phyloP scores from a whole-genome alignment of 495 filamentous ascomycete genomes.

The Penicillium cosmopolitanum region DNA sequence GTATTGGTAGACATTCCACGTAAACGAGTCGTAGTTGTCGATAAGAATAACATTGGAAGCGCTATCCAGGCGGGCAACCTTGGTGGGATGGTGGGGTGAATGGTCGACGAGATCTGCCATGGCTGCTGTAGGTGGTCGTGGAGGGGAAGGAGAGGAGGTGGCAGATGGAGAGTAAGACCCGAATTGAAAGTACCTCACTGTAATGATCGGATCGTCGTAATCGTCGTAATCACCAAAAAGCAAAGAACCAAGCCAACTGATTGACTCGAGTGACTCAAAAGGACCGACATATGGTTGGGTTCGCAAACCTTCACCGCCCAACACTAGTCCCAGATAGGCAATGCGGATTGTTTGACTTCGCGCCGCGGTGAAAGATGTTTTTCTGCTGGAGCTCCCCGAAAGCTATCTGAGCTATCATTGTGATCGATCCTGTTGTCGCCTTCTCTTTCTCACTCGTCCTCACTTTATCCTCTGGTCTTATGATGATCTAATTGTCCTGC shows the following conservation, averaged over 20 bases:
- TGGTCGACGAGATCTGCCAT: slow-evolving; percentile 71
- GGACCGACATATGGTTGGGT: background rate
- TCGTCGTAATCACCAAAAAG: slow-evolving; percentile 8
- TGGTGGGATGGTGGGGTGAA: slow-evolving; percentile 80
- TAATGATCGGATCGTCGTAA: too few species aligned
- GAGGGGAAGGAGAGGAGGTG: background rate
- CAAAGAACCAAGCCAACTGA: background rate
- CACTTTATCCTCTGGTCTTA: slow-evolving; percentile 31
- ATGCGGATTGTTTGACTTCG: slow-evolving; percentile 43
- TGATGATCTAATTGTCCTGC: slow-evolving; percentile 60
- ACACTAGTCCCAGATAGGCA: slow-evolving; percentile 43
- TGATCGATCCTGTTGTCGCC: background rate
- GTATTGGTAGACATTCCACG: slow-evolving; percentile 99
- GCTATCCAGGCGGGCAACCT: slow-evolving; percentile 65
- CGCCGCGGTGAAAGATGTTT: slow-evolving; percentile 27
- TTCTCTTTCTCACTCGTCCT: slow-evolving; percentile 3
- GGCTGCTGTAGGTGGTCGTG: slow-evolving; percentile 9
- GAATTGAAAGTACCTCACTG: too few species aligned
- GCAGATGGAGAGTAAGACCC: background rate
- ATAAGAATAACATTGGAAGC: slow-evolving; percentile 93
- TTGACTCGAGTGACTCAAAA: slow-evolving; percentile 22
- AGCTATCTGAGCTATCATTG: slow-evolving; percentile 18
- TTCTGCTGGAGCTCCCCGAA: slow-evolving; percentile 25
- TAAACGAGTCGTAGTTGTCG: slow-evolving; percentile 99
- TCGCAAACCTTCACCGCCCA: slow-evolving; percentile 38